Percentiles rank a stretch among this genome's conserved stretches.
These are phyloP conservation scores for Coemansia sp. DNA, from an alignment of 192 early-diverging fungal genomes.

Conservation along the genomic window DNA sequence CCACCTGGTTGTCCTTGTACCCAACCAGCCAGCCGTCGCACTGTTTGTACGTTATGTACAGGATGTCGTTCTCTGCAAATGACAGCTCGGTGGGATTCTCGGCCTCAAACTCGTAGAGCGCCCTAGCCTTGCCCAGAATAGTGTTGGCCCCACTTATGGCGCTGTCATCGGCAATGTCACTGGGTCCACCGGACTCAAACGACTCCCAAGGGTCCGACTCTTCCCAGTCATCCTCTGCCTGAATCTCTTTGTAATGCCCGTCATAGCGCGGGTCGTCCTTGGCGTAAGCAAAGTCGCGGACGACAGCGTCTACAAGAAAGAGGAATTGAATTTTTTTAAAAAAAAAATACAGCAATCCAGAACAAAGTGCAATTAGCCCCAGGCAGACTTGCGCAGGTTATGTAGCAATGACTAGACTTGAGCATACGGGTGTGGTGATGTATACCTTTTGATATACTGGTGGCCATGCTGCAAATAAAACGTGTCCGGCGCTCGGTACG, in stretches of 20 bases:
- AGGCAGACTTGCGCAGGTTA: no score
- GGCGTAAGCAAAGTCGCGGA: constrained; percentile 51
- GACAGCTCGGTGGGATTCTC: constrained; percentile 65
- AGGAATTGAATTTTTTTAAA: no score
- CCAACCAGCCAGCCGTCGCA: constrained; percentile 75
- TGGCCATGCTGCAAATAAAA: neutral
- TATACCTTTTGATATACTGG: neutral
- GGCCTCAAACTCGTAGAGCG: constrained; percentile 74
- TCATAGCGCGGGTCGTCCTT: constrained; percentile 35
- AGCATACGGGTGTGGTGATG: neutral
- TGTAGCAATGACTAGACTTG: no score
- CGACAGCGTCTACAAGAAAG: constrained; percentile 20
- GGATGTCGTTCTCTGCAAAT: constrained; percentile 59
- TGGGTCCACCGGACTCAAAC: constrained; percentile 38
- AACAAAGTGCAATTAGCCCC: no score
- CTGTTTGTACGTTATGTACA: constrained; percentile 68
- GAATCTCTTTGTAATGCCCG: constrained; percentile 18
- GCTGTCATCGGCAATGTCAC: constrained; percentile 7
- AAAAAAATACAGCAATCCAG: no score
- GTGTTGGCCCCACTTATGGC: constrained; percentile 5
- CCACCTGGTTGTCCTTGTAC: constrained; percentile 60
- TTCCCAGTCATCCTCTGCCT: constrained; percentile 23
- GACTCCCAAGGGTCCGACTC: constrained; percentile 42
- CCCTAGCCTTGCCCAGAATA: constrained; percentile 41
- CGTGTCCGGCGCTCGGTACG: no score